Conservation (phyloP, 306 rosid species). For the Dryas drummondii region DNA sequence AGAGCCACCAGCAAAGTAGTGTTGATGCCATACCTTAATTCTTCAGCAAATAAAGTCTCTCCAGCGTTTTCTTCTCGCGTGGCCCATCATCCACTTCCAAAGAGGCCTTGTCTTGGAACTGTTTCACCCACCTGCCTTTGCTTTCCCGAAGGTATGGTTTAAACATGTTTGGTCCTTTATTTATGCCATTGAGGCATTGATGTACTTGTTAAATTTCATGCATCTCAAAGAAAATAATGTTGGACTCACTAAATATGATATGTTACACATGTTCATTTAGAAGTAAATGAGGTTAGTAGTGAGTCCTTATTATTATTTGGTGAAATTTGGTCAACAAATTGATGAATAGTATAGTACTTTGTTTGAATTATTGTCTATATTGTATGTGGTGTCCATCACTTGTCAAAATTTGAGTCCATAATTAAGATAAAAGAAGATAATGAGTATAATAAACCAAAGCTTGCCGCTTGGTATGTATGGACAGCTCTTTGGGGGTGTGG, state of each 20-base stretch:
- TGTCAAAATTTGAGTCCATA: too few species aligned
- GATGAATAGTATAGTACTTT: too few species aligned
- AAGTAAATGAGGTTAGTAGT: too few species aligned
- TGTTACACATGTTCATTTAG: too few species aligned
- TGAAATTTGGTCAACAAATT: too few species aligned
- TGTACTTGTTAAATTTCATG: neutral
- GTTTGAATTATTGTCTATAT: too few species aligned
- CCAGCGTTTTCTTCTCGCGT: slow-evolving; percentile 20
- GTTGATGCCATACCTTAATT: slow-evolving; percentile 18
- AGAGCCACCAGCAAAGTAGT: slow-evolving; percentile 27
- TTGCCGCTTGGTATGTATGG: neutral
- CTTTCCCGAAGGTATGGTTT: slow-evolving; percentile 29
- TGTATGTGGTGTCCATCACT: too few species aligned
- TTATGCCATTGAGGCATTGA: neutral
- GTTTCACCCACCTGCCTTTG: slow-evolving; percentile 10
- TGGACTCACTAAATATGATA: too few species aligned
- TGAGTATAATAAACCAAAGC: too few species aligned
- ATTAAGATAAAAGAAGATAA: too few species aligned
- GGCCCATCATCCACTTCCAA: slow-evolving; percentile 16
- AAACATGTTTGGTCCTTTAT: neutral
- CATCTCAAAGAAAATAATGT: too few species aligned
- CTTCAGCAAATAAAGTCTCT: slow-evolving; percentile 25
- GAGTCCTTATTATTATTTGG: too few species aligned
- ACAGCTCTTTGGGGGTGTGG: neutral
- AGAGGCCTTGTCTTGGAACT: slow-evolving; percentile 18